Conservation (phyloP, 1,284 basidiomycete species). For the Naganishia sp. region DNA sequence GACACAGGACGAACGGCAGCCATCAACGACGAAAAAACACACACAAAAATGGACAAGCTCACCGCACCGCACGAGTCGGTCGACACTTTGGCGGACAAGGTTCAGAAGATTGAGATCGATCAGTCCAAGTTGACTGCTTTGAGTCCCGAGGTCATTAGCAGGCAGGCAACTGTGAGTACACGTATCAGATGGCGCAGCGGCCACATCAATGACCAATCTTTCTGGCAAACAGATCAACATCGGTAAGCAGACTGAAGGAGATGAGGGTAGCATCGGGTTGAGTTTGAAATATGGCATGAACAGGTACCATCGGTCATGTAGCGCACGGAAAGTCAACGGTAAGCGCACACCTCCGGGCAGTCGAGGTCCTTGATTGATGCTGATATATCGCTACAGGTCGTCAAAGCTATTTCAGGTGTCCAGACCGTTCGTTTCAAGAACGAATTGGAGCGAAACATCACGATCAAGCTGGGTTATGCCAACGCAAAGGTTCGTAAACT, state of each 20-base stretch:
- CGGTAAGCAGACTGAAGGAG: conserved; percentile 35
- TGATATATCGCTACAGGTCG: conserved; percentile 56
- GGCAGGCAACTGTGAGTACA: conserved; percentile 71
- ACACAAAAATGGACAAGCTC: conserved; percentile 18
- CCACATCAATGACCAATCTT: not conserved
- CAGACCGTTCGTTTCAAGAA: conserved; percentile 99
- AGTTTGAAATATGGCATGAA: conserved; percentile 5
- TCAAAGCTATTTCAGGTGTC: conserved; percentile 99
- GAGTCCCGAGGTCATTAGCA: conserved; percentile 93
- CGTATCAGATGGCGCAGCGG: not conserved
- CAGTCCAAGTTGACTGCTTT: conserved; percentile 80
- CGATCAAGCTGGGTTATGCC: conserved; percentile 97
- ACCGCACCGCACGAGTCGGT: conserved; percentile 20
- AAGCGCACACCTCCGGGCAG: conserved; percentile 2
- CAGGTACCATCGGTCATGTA: conserved; percentile 92
- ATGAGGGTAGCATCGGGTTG: conserved; percentile 1
- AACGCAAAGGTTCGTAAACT: conserved; percentile 80
- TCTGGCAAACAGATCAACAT: conserved; percentile 49
- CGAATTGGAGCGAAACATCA: conserved; percentile 96
- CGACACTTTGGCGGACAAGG: conserved; percentile 32
- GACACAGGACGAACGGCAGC: not conserved
- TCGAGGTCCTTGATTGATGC: not conserved
- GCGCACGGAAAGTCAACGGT: conserved; percentile 97
- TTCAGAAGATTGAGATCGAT: conserved; percentile 65
- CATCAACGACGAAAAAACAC: conserved; percentile 2